A percentile compares a stretch with the other conserved stretches of the same genome.
Evolutionary conservation across 208 protist genomes (phyloP).

Genomic region (Strigomonas galati): DNA sequence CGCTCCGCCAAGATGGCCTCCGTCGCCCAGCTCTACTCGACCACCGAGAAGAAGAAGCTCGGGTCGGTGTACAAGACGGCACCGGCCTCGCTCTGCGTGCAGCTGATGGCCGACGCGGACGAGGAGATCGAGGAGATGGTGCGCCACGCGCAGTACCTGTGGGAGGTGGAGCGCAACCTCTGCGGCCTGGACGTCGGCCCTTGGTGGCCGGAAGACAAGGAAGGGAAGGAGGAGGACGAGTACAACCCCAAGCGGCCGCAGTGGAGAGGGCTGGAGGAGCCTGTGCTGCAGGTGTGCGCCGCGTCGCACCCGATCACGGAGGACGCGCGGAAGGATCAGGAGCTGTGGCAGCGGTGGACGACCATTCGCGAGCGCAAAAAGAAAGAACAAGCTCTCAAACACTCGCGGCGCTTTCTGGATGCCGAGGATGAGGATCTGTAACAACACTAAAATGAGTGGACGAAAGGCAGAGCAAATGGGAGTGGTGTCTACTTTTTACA

Average conservation of each 20-base stretch:
- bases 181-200: constrained; percentile 39
- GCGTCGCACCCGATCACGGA: background rate
- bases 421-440: no score
- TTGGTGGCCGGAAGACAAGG: background rate
- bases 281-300: background rate
- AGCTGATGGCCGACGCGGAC: constrained; percentile 60
- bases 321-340: background rate
- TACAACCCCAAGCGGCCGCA: constrained; percentile 18
- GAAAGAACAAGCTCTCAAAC: no score
- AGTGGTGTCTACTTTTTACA: no score
- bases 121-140: constrained; percentile 61
- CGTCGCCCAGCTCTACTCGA: constrained; percentile 49
- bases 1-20: constrained; percentile 13
- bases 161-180: constrained; percentile 50
- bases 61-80: constrained; percentile 22
- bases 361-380: no score
- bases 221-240: constrained; percentile 1
- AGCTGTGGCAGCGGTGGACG: background rate
- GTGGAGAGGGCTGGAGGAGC: background rate
- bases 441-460: background rate
- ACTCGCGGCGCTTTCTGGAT: no score
- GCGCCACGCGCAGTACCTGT: constrained; percentile 27
- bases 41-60: constrained; percentile 31
- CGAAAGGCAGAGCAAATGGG: background rate
- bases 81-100: constrained; percentile 39